These are phyloP conservation scores for Tylopilus felleus DNA, from an alignment of 768 basidiomycete genomes.

Conservation along the genomic window DNA sequence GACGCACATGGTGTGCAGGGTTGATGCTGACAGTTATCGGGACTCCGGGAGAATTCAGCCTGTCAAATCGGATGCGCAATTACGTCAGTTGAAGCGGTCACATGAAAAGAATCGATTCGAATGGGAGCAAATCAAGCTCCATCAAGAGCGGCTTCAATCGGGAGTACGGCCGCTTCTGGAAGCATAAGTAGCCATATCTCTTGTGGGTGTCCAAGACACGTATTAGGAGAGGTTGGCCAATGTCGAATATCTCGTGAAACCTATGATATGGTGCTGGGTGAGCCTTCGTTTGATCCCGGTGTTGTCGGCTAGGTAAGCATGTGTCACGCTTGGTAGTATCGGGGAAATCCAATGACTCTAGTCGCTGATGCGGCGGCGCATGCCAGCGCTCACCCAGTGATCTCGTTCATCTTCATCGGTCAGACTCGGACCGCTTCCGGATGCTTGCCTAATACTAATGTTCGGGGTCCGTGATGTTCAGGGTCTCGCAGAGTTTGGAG, in stretches of 20 bases:
- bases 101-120: background rate
- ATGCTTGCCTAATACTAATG: slow-evolving; percentile 9
- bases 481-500: background rate
- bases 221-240: background rate
- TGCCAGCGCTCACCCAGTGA: background rate
- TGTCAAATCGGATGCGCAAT: background rate
- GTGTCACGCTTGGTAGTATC: background rate
- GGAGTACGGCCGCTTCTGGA: slow-evolving; percentile 9
- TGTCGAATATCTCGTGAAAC: background rate
- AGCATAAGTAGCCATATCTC: background rate
- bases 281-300: slow-evolving; percentile 1
- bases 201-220: background rate
- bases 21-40: background rate
- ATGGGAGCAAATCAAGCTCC: slow-evolving; percentile 8
- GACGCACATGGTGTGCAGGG: no score
- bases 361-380: no score
- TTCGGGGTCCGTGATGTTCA: background rate
- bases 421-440: background rate
- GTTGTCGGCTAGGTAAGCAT: background rate
- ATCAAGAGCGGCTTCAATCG: slow-evolving; percentile 10
- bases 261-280: background rate
- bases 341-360: background rate
- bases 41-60: background rate
- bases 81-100: background rate
- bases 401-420: background rate